A percentile compares a stretch with the other conserved stretches of the same genome.
Evolutionary conservation across 371 early-diverging fungal genomes (phyloP).

Genomic region (Apophysomyces sp.): DNA sequence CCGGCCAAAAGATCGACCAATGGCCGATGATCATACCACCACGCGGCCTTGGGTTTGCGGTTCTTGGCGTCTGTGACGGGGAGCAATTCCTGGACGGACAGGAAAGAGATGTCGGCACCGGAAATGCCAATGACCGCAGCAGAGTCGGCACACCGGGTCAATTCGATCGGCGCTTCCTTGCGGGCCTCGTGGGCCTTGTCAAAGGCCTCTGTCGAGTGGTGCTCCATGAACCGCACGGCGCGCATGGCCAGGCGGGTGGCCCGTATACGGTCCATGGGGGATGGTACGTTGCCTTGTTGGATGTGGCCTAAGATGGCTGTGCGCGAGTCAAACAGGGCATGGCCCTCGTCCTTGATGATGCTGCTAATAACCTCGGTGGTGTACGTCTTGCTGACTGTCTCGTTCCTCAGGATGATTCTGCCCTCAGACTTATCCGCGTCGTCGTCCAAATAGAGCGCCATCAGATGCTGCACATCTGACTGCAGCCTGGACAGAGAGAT

Average conservation of each 20-base stretch:
- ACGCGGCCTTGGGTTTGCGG: conserved; percentile 64
- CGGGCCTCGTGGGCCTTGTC: conserved; percentile 16
- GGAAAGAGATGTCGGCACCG: conserved; percentile 73
- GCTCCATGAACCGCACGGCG: conserved; percentile 62
- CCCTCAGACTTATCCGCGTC: conserved; percentile 53
- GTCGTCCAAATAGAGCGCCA: conserved; percentile 74
- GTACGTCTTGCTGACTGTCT: conserved; percentile 82
- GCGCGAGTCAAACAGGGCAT: conserved; percentile 88
- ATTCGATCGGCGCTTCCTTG: conserved; percentile 53
- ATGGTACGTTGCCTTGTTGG: conserved; percentile 97
- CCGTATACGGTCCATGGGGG: conserved; percentile 95
- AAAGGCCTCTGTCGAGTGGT: conserved; percentile 35
- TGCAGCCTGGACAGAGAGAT: conserved; percentile 79
- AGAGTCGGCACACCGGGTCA: conserved; percentile 58
- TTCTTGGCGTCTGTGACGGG: conserved; percentile 77
- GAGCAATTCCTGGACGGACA: conserved; percentile 70
- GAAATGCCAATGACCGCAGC: conserved; percentile 85
- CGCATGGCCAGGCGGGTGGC: conserved; percentile 86
- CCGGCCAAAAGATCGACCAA: conserved; percentile 44
- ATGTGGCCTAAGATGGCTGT: conserved; percentile 95
- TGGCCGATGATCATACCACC: conserved; percentile 77
- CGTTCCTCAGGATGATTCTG: conserved; percentile 66
- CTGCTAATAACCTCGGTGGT: conserved; percentile 91
- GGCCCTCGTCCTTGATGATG: conserved; percentile 91
- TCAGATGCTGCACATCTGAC: conserved; percentile 80